Evolutionary conservation across 1,284 basidiomycete genomes (phyloP).

Genomic region (Erythrobasidium hasegawianum): DNA sequence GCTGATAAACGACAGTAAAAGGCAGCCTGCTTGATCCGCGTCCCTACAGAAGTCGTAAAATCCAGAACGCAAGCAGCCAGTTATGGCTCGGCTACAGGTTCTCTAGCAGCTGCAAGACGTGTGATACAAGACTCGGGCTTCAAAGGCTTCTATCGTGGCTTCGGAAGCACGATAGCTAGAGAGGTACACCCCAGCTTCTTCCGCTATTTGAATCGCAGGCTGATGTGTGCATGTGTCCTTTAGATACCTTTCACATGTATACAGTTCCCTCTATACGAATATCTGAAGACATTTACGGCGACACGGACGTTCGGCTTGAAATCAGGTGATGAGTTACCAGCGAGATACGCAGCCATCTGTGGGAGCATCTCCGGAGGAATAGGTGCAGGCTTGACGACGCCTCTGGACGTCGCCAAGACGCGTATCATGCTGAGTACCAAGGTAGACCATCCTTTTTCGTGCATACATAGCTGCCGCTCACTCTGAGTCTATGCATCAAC

Average conservation of each 20-base stretch:
- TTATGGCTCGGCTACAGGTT: constrained; percentile 59
- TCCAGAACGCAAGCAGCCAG: constrained; percentile 72
- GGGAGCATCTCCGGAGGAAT: constrained; percentile 87
- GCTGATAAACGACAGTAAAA: constrained; percentile 46
- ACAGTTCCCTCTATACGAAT: constrained; percentile 95
- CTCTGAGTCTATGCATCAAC: background rate
- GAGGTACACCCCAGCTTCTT: constrained; percentile 58
- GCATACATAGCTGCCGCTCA: background rate
- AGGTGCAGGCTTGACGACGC: constrained; percentile 87
- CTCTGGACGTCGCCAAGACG: constrained; percentile 94
- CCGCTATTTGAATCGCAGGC: background rate
- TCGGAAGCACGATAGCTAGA: constrained; percentile 69
- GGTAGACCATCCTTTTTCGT: constrained; percentile 46
- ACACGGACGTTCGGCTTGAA: constrained; percentile 33
- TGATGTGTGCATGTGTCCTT: background rate
- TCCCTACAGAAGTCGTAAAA: constrained; percentile 92
- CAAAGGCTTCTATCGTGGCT: constrained; percentile 72
- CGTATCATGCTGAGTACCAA: constrained; percentile 73
- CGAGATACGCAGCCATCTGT: constrained; percentile 84
- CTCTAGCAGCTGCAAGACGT: constrained; percentile 52
- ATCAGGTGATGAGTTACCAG: constrained; percentile 53
- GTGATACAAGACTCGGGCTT: constrained; percentile 61
- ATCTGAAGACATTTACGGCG: constrained; percentile 67
- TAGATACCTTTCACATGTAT: constrained; percentile 96
- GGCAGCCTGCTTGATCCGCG: constrained; percentile 87